Evolutionary conservation across 2,329 filamentous ascomycete genomes (phyloP), one percentile per base, ranked within the genome.

Genomic region (Botryotinia calthae): DNA sequence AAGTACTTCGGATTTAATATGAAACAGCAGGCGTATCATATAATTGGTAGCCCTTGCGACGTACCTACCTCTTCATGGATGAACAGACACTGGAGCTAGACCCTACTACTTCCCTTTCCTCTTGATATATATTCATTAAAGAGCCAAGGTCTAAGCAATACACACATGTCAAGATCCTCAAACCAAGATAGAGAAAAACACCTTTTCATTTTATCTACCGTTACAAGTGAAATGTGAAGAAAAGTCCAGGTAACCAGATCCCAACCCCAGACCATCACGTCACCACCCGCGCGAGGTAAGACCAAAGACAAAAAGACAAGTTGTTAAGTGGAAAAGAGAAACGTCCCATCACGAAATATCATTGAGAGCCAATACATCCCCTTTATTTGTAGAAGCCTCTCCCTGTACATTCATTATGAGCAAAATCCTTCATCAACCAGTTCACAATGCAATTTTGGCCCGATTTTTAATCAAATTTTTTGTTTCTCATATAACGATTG

Each of bases 161-260:
- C 14, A 54, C n/a, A 44, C n/a, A 44, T 6, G 59, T 58, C 18
- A 59, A 58, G n/a, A 44, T 14, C 16, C 18, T 18, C 48, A 42
- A 22, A 59, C 14, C 10, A 59, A 56, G 12, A 59, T 22, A 31
- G 34, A 54, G 22, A 31, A 67, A 63, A 44, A 31, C 22, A 2
- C 40, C 63, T 22, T 56, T 56, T 37, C n/a, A 70, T 74, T 73
- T 68, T 51, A 72, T 76, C 74, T 76, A 76, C 72, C 73, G 71
- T 74, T 73, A 74, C 75, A 76, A 76, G 66, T 72, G 66, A 76
- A 56, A 42, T 56, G 65, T 18, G 48, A 56, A 67, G 42, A 48
- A 48, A 22, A 67, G 65, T 40, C 31, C 46, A 40, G 64, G 64
- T 54, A 40, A 25, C 46, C 46, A 66, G 31, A 46, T 56, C 46